Percentiles rank a stretch among this genome's conserved stretches.
These are phyloP conservation scores for Oidium heveae DNA, from an alignment of 2,329 filamentous ascomycete species.

Conservation along the genomic window DNA sequence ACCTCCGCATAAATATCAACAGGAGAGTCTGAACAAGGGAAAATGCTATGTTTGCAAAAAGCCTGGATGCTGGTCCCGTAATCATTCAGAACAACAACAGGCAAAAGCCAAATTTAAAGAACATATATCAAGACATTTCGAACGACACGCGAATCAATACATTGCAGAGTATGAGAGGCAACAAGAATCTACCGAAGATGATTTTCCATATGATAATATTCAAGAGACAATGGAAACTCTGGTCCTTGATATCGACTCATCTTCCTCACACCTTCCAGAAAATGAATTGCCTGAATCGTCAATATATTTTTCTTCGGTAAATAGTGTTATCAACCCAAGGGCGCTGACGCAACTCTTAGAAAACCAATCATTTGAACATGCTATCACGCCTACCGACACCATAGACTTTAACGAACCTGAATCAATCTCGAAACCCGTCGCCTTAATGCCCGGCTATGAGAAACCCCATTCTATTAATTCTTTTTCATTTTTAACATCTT, in stretches of 20 bases:
- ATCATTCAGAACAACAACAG: too few relatives aligned
- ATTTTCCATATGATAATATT: conserved; percentile 1
- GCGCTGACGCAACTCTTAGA: conserved; percentile 1
- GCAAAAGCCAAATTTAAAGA: too few relatives aligned
- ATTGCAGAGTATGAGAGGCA: too few relatives aligned
- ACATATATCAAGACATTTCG: too few relatives aligned
- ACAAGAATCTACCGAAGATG: too few relatives aligned
- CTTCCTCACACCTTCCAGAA: not conserved
- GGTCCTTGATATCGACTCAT: not conserved
- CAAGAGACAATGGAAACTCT: conserved; percentile 1
- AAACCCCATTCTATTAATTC: too few relatives aligned
- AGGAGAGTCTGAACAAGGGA: not conserved
- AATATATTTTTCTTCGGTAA: not conserved
- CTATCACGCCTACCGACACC: not conserved
- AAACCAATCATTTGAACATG: not conserved
- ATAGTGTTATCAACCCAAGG: not conserved
- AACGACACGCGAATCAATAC: too few relatives aligned
- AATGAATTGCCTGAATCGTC: not conserved
- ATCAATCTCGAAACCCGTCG: too few relatives aligned
- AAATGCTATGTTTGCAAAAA: conserved; percentile 1
- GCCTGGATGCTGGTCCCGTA: not conserved
- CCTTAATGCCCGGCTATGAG: too few relatives aligned
- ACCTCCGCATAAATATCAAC: not conserved
- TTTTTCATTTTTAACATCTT: not conserved
- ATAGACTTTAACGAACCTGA: not conserved